phyloP scores from a whole-genome alignment of 768 basidiomycete genomes.

The Kwoniella dendrophila region DNA sequence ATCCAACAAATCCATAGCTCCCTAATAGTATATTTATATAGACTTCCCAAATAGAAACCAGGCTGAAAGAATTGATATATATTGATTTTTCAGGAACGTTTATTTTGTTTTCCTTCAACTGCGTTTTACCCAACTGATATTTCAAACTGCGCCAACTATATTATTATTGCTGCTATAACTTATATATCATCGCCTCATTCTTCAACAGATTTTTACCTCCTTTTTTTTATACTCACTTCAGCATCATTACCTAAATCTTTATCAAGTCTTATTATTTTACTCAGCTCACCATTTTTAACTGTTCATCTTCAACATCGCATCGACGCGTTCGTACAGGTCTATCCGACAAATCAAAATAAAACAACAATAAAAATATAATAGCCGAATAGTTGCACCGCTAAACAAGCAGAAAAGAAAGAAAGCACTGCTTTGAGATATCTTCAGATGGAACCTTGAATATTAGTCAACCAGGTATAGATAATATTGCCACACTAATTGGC shows the following conservation, averaged over 20 bases:
- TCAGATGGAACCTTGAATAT: too few species aligned
- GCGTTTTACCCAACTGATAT: constrained; percentile 4
- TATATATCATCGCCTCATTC: constrained; percentile 7
- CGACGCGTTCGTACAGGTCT: constrained; percentile 17
- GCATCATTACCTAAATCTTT: background rate
- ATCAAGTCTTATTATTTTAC: background rate
- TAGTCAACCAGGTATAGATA: too few species aligned
- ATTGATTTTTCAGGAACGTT: constrained; percentile 4
- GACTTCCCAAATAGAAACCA: too few species aligned
- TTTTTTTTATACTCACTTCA: background rate
- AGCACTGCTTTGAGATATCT: constrained; percentile 13
- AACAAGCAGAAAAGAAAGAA: background rate
- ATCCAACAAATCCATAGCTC: too few species aligned
- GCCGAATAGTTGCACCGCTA: too few species aligned
- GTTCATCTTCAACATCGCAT: background rate
- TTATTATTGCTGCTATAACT: background rate
- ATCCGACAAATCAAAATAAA: constrained; percentile 9
- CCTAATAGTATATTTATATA: too few species aligned
- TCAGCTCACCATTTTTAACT: background rate
- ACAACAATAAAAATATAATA: constrained; percentile 1
- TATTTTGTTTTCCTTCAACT: background rate
- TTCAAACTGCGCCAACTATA: constrained; percentile 4
- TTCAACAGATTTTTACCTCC: too few species aligned
- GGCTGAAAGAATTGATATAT: background rate
- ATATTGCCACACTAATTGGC: too few species aligned